Evolutionary conservation across 169 alveolate species (phyloP).

Genomic region (Cryptosporidium sp.): DNA sequence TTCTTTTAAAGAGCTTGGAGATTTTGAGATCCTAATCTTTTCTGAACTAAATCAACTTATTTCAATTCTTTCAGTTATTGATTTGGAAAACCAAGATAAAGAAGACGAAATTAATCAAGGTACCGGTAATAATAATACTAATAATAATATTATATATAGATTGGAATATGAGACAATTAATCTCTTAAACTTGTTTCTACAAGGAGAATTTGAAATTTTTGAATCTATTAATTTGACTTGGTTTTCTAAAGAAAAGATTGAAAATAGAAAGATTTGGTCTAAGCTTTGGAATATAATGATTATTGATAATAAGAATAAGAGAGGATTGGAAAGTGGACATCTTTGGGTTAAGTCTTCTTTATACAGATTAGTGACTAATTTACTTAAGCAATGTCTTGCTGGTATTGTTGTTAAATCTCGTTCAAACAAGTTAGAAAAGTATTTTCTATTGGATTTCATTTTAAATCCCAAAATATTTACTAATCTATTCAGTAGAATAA

Average conservation of each 20-base stretch:
- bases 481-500: neutral
- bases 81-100: neutral
- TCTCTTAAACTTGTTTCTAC: neutral
- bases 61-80: neutral
- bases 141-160: neutral
- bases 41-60: slow-evolving; percentile 5
- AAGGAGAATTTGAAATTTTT: neutral
- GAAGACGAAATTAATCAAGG: neutral
- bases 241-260: slow-evolving; percentile 6
- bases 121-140: neutral
- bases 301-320: neutral
- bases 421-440: neutral
- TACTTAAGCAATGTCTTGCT: slow-evolving; percentile 21
- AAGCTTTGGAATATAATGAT: slow-evolving; percentile 17
- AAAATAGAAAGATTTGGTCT: slow-evolving; percentile 15
- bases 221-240: neutral
- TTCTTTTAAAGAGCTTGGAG: slow-evolving; percentile 1
- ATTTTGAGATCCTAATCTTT: slow-evolving; percentile 3
- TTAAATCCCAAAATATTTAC: slow-evolving; percentile 5
- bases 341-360: slow-evolving; percentile 43
- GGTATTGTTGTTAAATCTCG: neutral
- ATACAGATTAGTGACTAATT: neutral
- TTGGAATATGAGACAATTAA: slow-evolving; percentile 53
- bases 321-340: slow-evolving; percentile 39
- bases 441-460: neutral